phyloP scores from a whole-genome alignment of 129 eudicot species.

The carrot (Daucus carota) region DNA sequence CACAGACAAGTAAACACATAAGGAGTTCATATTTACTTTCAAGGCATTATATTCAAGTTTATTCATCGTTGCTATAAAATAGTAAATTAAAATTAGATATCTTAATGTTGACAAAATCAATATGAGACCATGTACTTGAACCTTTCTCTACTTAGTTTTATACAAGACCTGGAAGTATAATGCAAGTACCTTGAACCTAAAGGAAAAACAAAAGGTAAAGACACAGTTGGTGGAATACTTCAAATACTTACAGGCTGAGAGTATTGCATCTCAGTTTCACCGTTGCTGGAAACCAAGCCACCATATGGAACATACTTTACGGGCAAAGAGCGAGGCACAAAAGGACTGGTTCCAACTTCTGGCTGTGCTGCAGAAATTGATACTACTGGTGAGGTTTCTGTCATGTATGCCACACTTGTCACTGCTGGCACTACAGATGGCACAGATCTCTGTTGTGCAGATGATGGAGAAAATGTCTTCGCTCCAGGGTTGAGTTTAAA shows the following conservation, averaged over 20 bases:
- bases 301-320: conserved; percentile 48
- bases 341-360: conserved; percentile 47
- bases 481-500: conserved; percentile 89
- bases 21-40: neutral
- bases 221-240: neutral
- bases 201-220: neutral
- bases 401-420: conserved; percentile 39
- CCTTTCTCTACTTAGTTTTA: neutral
- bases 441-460: conserved; percentile 40
- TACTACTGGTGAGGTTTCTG: conserved; percentile 31
- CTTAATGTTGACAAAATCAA: neutral
- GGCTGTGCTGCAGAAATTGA: conserved; percentile 39
- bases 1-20: neutral
- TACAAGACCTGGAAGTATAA: neutral
- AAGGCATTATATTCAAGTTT: neutral
- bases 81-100: neutral
- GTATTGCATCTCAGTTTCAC: conserved; percentile 47
- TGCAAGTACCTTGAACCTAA: neutral
- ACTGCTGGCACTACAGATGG: conserved; percentile 40
- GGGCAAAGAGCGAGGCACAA: conserved; percentile 40
- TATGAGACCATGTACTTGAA: neutral
- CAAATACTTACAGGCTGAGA: conserved; percentile 51
- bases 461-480: conserved; percentile 67
- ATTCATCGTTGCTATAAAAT: neutral
- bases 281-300: conserved; percentile 29